Evolutionary conservation across 768 basidiomycete species (phyloP), one percentile per base, ranked within the genome.

Genomic region (Lactarius evosmus): DNA sequence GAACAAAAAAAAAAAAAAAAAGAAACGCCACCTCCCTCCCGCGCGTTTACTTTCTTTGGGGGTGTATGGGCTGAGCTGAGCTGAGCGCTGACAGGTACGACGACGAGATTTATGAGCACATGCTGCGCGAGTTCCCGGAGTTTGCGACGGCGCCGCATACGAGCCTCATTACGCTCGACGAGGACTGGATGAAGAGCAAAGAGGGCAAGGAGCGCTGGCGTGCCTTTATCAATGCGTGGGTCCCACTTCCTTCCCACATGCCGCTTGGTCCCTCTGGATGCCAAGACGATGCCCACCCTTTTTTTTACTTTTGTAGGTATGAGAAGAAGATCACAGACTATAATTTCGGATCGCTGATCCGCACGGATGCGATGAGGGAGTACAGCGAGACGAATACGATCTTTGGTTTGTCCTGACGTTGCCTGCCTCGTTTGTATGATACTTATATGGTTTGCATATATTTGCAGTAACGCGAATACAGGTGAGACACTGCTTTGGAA

Each of bases 261-360:
- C 38, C 30, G 6, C 30, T 44, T 19, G 19, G n/a, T 14, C 17
- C 17, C n/a, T 27, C 14, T 46, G 33, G 2, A 36, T 14, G 22
- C 63, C 54, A 36, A 22, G 25, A 56, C 27, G 25, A 9, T 40
- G 2, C 19, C 52, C 54, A 60, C 46, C 54, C 12, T 52, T 30
- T 38, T 36, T 65, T 44, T 7, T 52, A 27, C 33, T 36, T 65
- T 44, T 7, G 56, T 67, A 92, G 92, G 63, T 97, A 95, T 77
- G 90, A 96, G 77, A 87, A 89, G 63, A 91, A 89, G 71, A 79
- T 98, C 59, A 89, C 90, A 71, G 94, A 98, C 69, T 93, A 89
- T 77, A 98, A 98, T 81, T 98, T 98, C 76, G 97, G 97, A 22
- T 98, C 93, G 2, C 79, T 99, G 68, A 89, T 99, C 67, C 85